Base-by-base conservation (phyloP, 2,329 filamentous ascomycete genomes). In the Cercospora sp. region DNA sequence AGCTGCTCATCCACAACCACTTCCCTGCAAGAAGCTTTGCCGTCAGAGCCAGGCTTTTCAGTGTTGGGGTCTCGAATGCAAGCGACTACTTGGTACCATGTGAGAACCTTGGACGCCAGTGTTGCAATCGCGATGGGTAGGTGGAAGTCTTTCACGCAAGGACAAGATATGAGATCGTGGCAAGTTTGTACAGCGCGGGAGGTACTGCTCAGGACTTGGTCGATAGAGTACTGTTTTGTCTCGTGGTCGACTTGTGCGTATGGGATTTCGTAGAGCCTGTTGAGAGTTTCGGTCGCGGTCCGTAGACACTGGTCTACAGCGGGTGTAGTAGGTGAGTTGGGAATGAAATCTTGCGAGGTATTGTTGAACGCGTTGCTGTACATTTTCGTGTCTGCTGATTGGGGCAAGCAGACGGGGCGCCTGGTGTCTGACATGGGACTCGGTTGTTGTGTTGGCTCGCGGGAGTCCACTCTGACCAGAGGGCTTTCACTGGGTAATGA, bases 41-140 rank as follows among this genome's bases (percentile, higher is more conserved):
- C 63, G 3, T 71, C 62, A 3, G 51, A 12, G 9, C 7, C 6
- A 2, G 33, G 23, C 5, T 66, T 12, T 7, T 60, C 59, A 0
- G 53, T 63, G 36, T 64, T 58, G 1, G 68, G 63, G 26, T 72
- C 70, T 23, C 53, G 64, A 7, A 70, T 65, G 42, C 48, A 66
- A 5, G 68, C 68, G 23, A 72, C 66, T 16, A 65, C 63, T 60
- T 72, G 68, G 33, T 66, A 72, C 70, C 70, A 72, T 0, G 62
- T 63, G 7, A 72, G 39, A 26, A 70, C 63, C 53, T 70, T 72
- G 7, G 70, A 72, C 3, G 67, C 58, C 45, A 69, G 65, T 23
- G 65, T 64, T 8, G 57, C 62, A 23, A 72, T 66, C 9, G 69
- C 18, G 30, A 72, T 53, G 6, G 68, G 63, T 1, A 72, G 48